phyloP scores from a whole-genome alignment of 2,329 filamentous ascomycete genomes.

The Teratosphaeria viscida region DNA sequence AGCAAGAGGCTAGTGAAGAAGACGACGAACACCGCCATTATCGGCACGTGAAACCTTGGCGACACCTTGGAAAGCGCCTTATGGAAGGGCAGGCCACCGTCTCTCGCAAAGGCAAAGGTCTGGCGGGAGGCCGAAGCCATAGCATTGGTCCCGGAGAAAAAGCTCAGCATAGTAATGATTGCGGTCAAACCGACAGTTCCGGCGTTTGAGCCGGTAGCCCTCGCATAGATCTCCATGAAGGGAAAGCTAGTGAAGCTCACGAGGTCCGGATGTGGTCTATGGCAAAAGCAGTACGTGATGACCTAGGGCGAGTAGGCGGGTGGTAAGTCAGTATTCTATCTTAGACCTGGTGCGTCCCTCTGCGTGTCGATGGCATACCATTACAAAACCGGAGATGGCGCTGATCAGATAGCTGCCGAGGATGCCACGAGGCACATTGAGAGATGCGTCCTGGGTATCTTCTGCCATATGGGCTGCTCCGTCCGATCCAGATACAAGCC shows the following conservation, averaged over 20 bases:
- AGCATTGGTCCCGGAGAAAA: conserved; percentile 23
- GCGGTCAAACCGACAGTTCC: conserved; percentile 11
- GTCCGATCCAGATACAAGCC: conserved; percentile 14
- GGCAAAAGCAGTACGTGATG: not conserved
- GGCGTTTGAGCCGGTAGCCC: not conserved
- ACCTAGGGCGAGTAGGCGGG: not conserved
- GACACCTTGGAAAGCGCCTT: not conserved
- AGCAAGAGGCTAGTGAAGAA: not conserved
- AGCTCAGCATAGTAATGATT: conserved; percentile 24
- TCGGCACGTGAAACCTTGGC: not conserved
- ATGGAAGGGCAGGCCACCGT: conserved; percentile 12
- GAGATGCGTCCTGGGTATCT: conserved; percentile 19
- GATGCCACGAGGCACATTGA: conserved; percentile 21
- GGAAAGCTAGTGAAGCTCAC: not conserved
- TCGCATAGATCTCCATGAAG: not conserved
- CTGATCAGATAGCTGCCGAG: conserved; percentile 14
- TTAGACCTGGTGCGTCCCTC: not conserved
- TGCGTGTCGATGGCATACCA: not conserved
- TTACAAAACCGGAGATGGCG: not conserved
- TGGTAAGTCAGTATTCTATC: not conserved
- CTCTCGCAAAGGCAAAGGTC: conserved; percentile 31
- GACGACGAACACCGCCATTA: not conserved
- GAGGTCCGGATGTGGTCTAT: not conserved
- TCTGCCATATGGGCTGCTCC: conserved; percentile 20
- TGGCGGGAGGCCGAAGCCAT: conserved; percentile 30